These are phyloP conservation scores for Lathyrus oleraceus DNA, from an alignment of 306 rosid genomes.

Conservation along the genomic window DNA sequence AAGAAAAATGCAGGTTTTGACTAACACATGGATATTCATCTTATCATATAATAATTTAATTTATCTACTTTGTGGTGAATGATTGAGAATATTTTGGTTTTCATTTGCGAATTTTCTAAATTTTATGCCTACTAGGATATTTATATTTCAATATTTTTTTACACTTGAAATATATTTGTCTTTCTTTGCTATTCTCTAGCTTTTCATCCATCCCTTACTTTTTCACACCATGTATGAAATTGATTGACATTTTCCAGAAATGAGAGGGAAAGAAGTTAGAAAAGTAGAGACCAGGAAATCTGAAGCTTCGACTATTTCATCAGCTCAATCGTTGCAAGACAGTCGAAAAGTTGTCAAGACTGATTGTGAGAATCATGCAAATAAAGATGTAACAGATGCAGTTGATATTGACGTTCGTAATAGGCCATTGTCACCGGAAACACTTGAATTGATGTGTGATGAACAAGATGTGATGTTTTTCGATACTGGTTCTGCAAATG, in stretches of 20 bases:
- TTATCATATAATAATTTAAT: conserved; percentile 19
- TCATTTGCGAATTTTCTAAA: conserved; percentile 15
- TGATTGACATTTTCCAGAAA: conserved; percentile 44
- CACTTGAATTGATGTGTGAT: conserved; percentile 78
- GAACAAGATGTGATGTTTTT: conserved; percentile 57
- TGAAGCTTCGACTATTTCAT: conserved; percentile 42
- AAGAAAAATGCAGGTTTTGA: conserved; percentile 60
- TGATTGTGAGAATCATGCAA: conserved; percentile 30
- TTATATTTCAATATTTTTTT: conserved; percentile 8
- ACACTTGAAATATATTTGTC: conserved; percentile 15
- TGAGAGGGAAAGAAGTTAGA: conserved; percentile 24
- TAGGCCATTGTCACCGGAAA: conserved; percentile 68
- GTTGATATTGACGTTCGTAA: conserved; percentile 40
- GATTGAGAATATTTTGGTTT: conserved; percentile 26
- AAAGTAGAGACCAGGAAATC: conserved; percentile 28
- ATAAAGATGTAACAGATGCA: conserved; percentile 46
- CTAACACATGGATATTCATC: conserved; percentile 10
- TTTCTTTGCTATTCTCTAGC: background rate
- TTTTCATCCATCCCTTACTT: conserved; percentile 24
- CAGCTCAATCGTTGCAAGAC: conserved; percentile 41
- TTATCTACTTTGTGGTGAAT: conserved; percentile 19
- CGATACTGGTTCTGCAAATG: conserved; percentile 44
- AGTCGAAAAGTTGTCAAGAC: conserved; percentile 38
- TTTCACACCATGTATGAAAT: background rate
- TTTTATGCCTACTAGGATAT: conserved; percentile 26